Evolutionary conservation across 2,329 filamentous ascomycete species (phyloP), one percentile per base, ranked within the genome.

Genomic region (Fusarium secorum): DNA sequence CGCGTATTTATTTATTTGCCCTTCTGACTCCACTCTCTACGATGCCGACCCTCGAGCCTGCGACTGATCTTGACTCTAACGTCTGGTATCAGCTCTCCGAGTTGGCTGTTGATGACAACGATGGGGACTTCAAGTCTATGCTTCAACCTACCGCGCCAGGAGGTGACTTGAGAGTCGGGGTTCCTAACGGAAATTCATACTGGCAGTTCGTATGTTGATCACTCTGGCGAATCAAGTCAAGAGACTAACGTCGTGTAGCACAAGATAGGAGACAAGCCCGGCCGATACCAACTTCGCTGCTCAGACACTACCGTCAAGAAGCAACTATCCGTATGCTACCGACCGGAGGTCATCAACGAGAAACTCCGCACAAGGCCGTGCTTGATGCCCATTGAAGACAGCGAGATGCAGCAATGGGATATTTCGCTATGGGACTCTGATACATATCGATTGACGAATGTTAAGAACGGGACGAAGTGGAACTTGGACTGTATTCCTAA

Each of bases 1-100:
- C n/a, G 20, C 18, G 18, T 11, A 5, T 33, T 38, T 32, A 3
- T 7, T 20, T 30, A 15, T 17, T 49, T 28, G 1, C 10, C 17
- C 11, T 1, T 11, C 15, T 9, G 22, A 39, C 38, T 35, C 55
- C 49, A 44, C 48, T 33, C 15, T 7, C 41, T 26, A 33, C 13
- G 10, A 71, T 71, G 68, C 13, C 68, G 4, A 46, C 32, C 17
- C 55, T 71, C 10, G 18, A 69, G 32, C 46, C 68, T 17, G 66
- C 74, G 24, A 76, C 67, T n/a, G 75, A 74, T 39, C 59, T 81
- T 38, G 77, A 82, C 71, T 48, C 75, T 15, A 81, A 82, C 54
- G 76, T 67, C 22, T 82, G 80, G 80, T 81, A 79, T 62, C 74
- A 79, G 44, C 41, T 81, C n/a, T 77, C 74, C 7, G 80, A 81